Conservation (phyloP, 1,284 basidiomycete genomes). For the Ganoderma leucocontextum region DNA sequence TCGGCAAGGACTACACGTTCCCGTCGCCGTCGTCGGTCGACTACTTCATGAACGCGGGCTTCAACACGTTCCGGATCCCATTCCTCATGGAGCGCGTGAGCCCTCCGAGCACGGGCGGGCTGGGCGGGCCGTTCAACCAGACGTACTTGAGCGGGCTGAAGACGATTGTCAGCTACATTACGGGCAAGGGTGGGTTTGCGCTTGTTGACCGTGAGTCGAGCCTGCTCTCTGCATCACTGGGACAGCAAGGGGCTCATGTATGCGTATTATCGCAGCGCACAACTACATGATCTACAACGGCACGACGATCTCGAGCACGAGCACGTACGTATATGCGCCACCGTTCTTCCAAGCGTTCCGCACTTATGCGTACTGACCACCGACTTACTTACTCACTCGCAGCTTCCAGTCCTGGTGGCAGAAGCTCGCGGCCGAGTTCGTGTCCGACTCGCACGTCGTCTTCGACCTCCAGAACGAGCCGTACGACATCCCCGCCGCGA, state of each 20-base stretch:
- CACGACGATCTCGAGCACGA: constrained; percentile 55
- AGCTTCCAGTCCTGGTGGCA: constrained; percentile 66
- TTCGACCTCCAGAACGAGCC: constrained; percentile 76
- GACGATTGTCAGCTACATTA: constrained; percentile 66
- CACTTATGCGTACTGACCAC: too few relatives aligned
- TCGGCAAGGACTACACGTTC: constrained; percentile 59
- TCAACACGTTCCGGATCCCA: constrained; percentile 71
- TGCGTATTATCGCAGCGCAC: constrained; percentile 50
- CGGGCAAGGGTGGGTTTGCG: constrained; percentile 63
- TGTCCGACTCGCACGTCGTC: constrained; percentile 59
- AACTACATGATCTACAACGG: constrained; percentile 69
- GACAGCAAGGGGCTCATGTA: neutral
- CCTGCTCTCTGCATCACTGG: neutral
- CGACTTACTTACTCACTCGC: constrained; percentile 7
- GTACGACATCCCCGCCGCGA: constrained; percentile 56
- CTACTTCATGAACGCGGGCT: constrained; percentile 62
- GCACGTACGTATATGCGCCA: constrained; percentile 46
- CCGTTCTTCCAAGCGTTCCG: too few relatives aligned
- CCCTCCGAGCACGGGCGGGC: constrained; percentile 56
- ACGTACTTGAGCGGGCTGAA: constrained; percentile 62
- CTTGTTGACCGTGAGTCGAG: constrained; percentile 59
- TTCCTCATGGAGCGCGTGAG: constrained; percentile 66
- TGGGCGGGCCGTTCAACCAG: constrained; percentile 60
- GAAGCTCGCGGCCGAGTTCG: constrained; percentile 62
- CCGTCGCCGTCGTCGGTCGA: constrained; percentile 55